Conservation (phyloP, 352 stramenopile species). For the Phytopythium montanum region DNA sequence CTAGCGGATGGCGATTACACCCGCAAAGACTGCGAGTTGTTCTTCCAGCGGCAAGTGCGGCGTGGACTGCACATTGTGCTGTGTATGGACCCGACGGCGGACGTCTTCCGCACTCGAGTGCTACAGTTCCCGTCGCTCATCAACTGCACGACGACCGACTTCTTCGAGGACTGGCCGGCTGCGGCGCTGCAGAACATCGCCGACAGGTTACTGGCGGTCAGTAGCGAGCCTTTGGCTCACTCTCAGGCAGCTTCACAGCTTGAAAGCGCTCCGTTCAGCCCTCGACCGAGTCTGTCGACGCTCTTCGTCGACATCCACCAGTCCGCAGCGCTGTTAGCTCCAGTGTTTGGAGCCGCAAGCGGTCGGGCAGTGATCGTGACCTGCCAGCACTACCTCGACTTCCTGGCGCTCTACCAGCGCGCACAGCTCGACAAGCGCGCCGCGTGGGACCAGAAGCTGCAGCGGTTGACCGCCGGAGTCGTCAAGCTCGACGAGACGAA, state of each 20-base stretch:
- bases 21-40: constrained; percentile 71
- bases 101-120: constrained; percentile 79
- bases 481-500: constrained; percentile 78
- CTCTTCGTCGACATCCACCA: constrained; percentile 62
- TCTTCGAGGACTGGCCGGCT: constrained; percentile 91
- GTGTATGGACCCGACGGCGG: constrained; percentile 82
- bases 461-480: constrained; percentile 54
- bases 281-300: constrained; percentile 16
- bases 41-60: constrained; percentile 77
- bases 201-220: constrained; percentile 37
- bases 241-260: background rate
- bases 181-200: constrained; percentile 84
- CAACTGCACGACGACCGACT: constrained; percentile 94
- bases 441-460: constrained; percentile 37
- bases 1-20: constrained; percentile 24
- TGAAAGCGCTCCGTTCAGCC: constrained; percentile 6
- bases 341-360: constrained; percentile 28
- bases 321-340: constrained; percentile 16
- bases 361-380: constrained; percentile 57
- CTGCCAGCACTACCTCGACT: constrained; percentile 88
- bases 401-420: constrained; percentile 85
- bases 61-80: constrained; percentile 90
- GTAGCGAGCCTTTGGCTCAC: background rate
- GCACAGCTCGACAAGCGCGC: constrained; percentile 62
- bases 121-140: constrained; percentile 92